Percentiles rank a stretch among this genome's conserved stretches.
phyloP scores from a whole-genome alignment of 306 rosid species.

The Dryas alaskensis region DNA sequence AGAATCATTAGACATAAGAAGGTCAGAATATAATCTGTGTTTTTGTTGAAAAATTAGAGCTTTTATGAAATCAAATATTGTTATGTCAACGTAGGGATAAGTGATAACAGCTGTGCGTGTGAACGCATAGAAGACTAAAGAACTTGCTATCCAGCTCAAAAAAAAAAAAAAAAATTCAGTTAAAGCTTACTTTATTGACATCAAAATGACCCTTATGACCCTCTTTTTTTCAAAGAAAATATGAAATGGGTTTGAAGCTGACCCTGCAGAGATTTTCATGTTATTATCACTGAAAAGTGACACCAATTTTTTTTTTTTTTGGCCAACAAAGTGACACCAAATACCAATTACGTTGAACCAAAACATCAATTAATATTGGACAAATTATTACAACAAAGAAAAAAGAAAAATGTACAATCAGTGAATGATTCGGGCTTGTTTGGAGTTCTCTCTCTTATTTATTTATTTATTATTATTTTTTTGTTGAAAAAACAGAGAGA shows the following conservation, averaged over 20 bases:
- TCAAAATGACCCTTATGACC: constrained; percentile 33
- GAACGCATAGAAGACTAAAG: constrained; percentile 19
- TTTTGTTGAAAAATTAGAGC: background rate
- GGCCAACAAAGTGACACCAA: too few species aligned
- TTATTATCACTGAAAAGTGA: background rate
- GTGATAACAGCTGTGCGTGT: constrained; percentile 39
- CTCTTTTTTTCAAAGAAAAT: background rate
- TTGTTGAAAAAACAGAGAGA: too few species aligned
- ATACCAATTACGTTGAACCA: background rate
- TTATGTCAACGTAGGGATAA: background rate
- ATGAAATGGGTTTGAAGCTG: constrained; percentile 26
- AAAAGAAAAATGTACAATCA: too few species aligned
- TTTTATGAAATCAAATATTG: constrained; percentile 16
- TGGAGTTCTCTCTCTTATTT: too few species aligned
- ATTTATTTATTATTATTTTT: too few species aligned
- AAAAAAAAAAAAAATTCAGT: constrained; percentile 19
- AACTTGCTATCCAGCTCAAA: constrained; percentile 22
- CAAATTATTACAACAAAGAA: too few species aligned
- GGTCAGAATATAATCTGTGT: background rate
- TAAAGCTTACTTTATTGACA: constrained; percentile 16
- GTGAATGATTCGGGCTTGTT: too few species aligned
- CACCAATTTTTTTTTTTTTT: background rate
- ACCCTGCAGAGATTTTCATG: constrained; percentile 8
- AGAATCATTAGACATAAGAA: background rate
- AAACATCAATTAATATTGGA: background rate